These are phyloP conservation scores for Mariannaea elegans DNA, from an alignment of 2,329 filamentous ascomycete genomes.

Conservation along the genomic window DNA sequence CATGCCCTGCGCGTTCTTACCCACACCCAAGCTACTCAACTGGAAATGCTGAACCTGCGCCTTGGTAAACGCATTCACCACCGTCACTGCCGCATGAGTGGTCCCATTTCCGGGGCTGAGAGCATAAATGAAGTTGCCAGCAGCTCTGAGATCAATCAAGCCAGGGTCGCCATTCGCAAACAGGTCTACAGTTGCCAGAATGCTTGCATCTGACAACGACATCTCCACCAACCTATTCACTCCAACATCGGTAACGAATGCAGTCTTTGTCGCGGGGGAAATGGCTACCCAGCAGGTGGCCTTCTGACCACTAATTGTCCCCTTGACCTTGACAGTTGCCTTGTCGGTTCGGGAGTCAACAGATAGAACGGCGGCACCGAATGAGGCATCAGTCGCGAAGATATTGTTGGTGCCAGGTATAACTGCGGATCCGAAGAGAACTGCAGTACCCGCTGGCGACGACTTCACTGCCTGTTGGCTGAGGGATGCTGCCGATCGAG, in stretches of 20 bases:
- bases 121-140: slow-evolving; percentile 66
- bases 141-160: slow-evolving; percentile 62
- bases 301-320: slow-evolving; percentile 57
- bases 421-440: slow-evolving; percentile 62
- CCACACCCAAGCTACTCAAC: slow-evolving; percentile 33
- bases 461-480: slow-evolving; percentile 42
- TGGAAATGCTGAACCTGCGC: slow-evolving; percentile 45
- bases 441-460: slow-evolving; percentile 63
- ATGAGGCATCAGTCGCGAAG: slow-evolving; percentile 67
- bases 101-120: slow-evolving; percentile 62
- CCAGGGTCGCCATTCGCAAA: slow-evolving; percentile 59
- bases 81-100: slow-evolving; percentile 46
- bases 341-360: slow-evolving; percentile 45
- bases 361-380: slow-evolving; percentile 61
- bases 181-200: slow-evolving; percentile 55
- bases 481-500: neutral
- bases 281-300: slow-evolving; percentile 68
- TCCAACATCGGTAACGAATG: slow-evolving; percentile 66
- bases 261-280: slow-evolving; percentile 56
- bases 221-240: slow-evolving; percentile 66
- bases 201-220: slow-evolving; percentile 56
- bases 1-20: slow-evolving; percentile 6
- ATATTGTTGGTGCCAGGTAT: slow-evolving; percentile 56
- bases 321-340: slow-evolving; percentile 48
- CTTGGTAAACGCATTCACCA: slow-evolving; percentile 46